Percentiles rank a stretch among this genome's conserved stretches.
These are phyloP conservation scores for Syzygium aromaticum DNA, from an alignment of 345 rosid species.

Conservation along the genomic window DNA sequence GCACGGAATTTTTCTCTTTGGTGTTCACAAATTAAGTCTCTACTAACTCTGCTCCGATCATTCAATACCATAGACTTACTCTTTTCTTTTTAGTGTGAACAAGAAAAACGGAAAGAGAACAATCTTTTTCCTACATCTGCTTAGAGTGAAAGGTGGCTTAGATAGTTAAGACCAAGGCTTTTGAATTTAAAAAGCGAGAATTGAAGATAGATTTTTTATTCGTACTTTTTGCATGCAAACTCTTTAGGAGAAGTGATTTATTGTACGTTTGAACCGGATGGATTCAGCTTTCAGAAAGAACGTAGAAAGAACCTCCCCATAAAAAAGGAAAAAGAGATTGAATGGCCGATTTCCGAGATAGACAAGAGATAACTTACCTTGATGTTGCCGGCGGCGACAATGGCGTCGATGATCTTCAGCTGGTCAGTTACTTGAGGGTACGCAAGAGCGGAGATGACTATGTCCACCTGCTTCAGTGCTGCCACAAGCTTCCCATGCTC, in stretches of 20 bases:
- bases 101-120: no score
- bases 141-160: no score
- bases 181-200: no score
- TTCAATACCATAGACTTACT: no score
- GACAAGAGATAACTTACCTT: conserved; percentile 15
- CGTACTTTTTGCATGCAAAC: background rate
- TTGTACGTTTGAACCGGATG: background rate
- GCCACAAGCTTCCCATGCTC: conserved; percentile 36
- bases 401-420: conserved; percentile 31
- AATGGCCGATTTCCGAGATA: fast-evolving
- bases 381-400: conserved; percentile 21
- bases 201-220: no score
- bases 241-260: background rate
- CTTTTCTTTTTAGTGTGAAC: no score
- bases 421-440: conserved; percentile 26
- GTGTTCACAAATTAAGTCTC: no score
- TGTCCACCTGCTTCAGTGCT: conserved; percentile 16
- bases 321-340: background rate
- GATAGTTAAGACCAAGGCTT: no score
- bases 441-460: conserved; percentile 29
- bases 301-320: background rate
- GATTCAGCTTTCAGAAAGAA: background rate
- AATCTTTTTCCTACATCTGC: no score
- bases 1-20: no score
- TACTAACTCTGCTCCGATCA: no score